Evolutionary conservation across 2,329 filamentous ascomycete species (phyloP).

Genomic region (Epichloe typhina): DNA sequence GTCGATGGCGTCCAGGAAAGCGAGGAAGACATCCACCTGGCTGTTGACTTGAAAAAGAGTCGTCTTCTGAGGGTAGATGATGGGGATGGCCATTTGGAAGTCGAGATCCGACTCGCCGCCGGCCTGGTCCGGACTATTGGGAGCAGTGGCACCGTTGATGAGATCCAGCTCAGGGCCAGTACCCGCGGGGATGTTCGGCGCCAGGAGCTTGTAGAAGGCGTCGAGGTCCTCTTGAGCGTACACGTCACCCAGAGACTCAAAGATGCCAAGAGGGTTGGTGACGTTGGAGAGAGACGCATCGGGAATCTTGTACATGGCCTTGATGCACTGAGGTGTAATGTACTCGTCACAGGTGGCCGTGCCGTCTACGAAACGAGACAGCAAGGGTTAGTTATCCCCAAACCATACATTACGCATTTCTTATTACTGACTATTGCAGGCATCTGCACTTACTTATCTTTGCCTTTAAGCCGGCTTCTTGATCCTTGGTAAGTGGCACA

Average conservation of each 20-base stretch:
- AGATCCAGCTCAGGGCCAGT: slow-evolving; percentile 29
- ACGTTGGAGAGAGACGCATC: slow-evolving; percentile 19
- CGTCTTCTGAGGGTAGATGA: slow-evolving; percentile 38
- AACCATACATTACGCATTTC: background rate
- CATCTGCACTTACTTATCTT: background rate
- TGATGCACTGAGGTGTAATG: slow-evolving; percentile 44
- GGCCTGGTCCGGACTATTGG: slow-evolving; percentile 18
- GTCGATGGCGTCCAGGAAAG: slow-evolving; percentile 34
- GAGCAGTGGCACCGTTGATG: slow-evolving; percentile 34
- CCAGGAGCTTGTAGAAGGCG: slow-evolving; percentile 31
- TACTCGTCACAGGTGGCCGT: slow-evolving; percentile 31
- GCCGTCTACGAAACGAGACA: background rate
- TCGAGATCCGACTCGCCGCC: slow-evolving; percentile 40
- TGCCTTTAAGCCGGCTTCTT: background rate
- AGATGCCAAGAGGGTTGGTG: slow-evolving; percentile 37
- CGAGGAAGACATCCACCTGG: slow-evolving; percentile 27
- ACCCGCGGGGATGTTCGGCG: slow-evolving; percentile 26
- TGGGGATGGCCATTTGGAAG: slow-evolving; percentile 37
- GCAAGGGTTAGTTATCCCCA: background rate
- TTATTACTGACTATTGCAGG: background rate
- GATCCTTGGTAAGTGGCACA: background rate
- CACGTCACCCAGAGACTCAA: slow-evolving; percentile 36
- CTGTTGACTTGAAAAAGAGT: slow-evolving; percentile 31
- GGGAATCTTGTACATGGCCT: slow-evolving; percentile 33
- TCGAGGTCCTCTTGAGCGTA: slow-evolving; percentile 37